A percentile compares a stretch with the other conserved stretches of the same genome.
These are phyloP conservation scores for Flaveria robusta DNA, from an alignment of 129 eudicot genomes.

Conservation along the genomic window DNA sequence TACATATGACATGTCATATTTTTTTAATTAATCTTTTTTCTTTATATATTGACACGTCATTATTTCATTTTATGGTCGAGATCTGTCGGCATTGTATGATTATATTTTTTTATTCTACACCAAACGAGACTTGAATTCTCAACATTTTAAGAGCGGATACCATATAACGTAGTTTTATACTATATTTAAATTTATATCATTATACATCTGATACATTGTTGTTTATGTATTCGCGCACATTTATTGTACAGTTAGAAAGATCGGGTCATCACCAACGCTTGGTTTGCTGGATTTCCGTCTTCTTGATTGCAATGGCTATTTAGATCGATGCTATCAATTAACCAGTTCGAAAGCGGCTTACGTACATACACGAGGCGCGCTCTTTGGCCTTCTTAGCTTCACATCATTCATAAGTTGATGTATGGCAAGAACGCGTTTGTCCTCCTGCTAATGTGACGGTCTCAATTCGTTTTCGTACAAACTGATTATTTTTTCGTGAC, in stretches of 20 bases:
- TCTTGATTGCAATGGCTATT: conserved; percentile 52
- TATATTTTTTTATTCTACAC: not conserved
- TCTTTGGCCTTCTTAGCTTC: conserved; percentile 24
- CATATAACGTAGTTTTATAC: no score
- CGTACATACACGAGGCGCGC: conserved; percentile 9
- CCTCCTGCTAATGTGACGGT: conserved; percentile 11
- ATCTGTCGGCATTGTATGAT: conserved; percentile 13
- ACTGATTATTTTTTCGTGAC: conserved; percentile 33
- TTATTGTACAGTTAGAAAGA: conserved; percentile 46
- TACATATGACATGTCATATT: not conserved
- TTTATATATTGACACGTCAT: not conserved
- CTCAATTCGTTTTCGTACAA: conserved; percentile 30
- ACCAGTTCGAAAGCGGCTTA: not conserved
- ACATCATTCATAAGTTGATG: not conserved
- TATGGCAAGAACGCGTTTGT: conserved; percentile 7
- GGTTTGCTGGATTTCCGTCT: conserved; percentile 50
- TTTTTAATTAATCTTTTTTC: not conserved
- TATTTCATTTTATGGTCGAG: not conserved
- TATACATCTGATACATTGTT: not conserved
- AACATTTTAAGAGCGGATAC: no score
- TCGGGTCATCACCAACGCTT: conserved; percentile 48
- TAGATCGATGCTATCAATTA: conserved; percentile 23
- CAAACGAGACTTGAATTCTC: no score
- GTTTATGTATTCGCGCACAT: not conserved
- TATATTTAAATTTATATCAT: no score